These are phyloP conservation scores for Scedosporium apiospermum DNA, from an alignment of 2,329 filamentous ascomycete genomes.

Conservation along the genomic window DNA sequence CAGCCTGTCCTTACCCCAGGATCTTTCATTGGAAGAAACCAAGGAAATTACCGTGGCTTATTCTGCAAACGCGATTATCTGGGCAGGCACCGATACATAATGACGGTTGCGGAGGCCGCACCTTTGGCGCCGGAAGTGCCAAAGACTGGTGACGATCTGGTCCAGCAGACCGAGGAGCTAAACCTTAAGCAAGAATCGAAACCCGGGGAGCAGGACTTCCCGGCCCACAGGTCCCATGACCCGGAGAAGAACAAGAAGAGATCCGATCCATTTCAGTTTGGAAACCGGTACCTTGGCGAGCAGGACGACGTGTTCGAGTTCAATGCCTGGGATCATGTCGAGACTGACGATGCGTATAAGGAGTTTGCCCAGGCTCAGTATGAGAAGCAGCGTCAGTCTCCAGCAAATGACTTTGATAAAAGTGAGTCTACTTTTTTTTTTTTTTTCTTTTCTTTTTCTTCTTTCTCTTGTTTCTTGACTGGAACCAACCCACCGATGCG, in stretches of 20 bases:
- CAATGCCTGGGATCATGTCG: constrained; percentile 98
- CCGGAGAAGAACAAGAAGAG: constrained; percentile 70
- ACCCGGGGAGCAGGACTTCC: constrained; percentile 20
- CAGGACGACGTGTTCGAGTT: constrained; percentile 90
- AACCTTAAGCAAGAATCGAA: constrained; percentile 2
- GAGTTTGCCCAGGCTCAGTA: constrained; percentile 80
- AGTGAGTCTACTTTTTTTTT: constrained; percentile 35
- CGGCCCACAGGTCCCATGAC: constrained; percentile 61
- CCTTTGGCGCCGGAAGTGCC: constrained; percentile 8
- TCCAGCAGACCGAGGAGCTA: constrained; percentile 4
- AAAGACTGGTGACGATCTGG: constrained; percentile 4
- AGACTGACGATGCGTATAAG: constrained; percentile 81
- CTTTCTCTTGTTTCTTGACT: constrained; percentile 15
- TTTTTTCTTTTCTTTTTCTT: constrained; percentile 9
- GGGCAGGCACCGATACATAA: constrained; percentile 5
- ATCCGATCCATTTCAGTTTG: constrained; percentile 90
- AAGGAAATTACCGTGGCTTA: constrained; percentile 3
- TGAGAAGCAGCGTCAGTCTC: constrained; percentile 71
- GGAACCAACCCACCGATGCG: constrained; percentile 20
- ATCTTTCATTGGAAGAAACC: neutral
- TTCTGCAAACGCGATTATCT: constrained; percentile 4
- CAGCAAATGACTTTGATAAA: constrained; percentile 90
- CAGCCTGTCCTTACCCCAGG: neutral
- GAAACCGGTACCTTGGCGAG: constrained; percentile 74
- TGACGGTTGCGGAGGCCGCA: constrained; percentile 8